Evolutionary conservation across 768 basidiomycete species (phyloP).

Genomic region (Leccinum imitatum): DNA sequence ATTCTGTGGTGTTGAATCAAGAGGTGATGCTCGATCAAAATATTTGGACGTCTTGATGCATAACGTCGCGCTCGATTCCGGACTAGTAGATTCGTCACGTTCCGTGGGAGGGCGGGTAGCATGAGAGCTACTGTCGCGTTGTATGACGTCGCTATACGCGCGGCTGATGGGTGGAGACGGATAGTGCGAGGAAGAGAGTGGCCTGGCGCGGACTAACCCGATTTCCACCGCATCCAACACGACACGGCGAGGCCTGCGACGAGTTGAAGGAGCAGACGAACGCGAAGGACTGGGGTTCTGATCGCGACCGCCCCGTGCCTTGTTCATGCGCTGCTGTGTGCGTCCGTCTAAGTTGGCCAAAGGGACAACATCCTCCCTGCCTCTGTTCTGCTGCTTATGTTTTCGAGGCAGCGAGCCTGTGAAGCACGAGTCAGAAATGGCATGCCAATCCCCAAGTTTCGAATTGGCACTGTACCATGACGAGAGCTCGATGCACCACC

Average conservation of each 20-base stretch:
- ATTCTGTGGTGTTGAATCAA: background rate
- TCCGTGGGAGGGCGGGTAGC: background rate
- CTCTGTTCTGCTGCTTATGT: too few relatives aligned
- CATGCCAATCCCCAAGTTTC: too few relatives aligned
- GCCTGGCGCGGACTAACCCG: background rate
- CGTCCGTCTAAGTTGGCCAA: too few relatives aligned
- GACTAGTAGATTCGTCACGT: background rate
- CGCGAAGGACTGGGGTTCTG: background rate
- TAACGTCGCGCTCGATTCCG: background rate
- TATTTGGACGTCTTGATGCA: slow-evolving; percentile 22
- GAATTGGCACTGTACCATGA: too few relatives aligned
- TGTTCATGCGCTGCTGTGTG: background rate
- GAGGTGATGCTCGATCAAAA: slow-evolving; percentile 1
- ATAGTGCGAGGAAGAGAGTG: background rate
- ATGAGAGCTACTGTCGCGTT: background rate
- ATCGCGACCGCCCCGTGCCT: background rate
- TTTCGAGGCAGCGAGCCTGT: too few relatives aligned
- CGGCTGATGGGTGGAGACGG: slow-evolving; percentile 9
- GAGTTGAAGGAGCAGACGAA: background rate
- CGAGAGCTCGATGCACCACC: background rate
- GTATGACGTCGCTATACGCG: background rate
- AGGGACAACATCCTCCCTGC: too few relatives aligned
- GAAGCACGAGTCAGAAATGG: too few relatives aligned
- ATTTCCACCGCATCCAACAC: slow-evolving; percentile 24
- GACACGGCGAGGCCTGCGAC: slow-evolving; percentile 4